A percentile compares a stretch with the other conserved stretches of the same genome.
Evolutionary conservation across 208 protist species (phyloP).

Genomic region (Trypanosoma congolense): DNA sequence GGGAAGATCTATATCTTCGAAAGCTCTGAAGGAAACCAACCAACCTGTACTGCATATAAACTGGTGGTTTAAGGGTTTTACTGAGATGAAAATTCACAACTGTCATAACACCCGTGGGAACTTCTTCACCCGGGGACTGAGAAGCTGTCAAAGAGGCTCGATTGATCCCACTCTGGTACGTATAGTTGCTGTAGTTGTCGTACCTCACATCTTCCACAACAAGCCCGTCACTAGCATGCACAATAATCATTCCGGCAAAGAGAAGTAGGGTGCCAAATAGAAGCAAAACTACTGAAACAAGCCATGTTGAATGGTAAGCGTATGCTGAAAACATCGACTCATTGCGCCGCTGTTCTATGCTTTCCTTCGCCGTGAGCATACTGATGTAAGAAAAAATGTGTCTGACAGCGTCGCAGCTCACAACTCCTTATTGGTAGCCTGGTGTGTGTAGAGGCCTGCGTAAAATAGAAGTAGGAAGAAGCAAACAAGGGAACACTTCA

Average conservation of each 20-base stretch:
- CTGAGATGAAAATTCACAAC: constrained; percentile 9
- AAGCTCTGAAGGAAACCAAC: constrained; percentile 95
- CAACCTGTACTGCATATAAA: constrained; percentile 35
- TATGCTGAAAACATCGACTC: constrained; percentile 1
- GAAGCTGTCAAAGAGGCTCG: too few relatives aligned
- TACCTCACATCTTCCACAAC: constrained; percentile 19
- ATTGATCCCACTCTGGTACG: too few relatives aligned
- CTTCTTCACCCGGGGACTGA: too few relatives aligned
- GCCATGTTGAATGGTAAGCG: constrained; percentile 7
- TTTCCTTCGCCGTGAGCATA: not conserved
- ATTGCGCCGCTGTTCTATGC: not conserved
- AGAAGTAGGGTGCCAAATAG: constrained; percentile 18
- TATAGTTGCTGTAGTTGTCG: constrained; percentile 21
- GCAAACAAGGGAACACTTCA: too few relatives aligned
- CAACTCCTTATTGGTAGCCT: not conserved
- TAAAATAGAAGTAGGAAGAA: too few relatives aligned
- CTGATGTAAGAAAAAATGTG: not conserved
- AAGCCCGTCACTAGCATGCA: constrained; percentile 17
- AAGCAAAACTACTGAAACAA: constrained; percentile 9
- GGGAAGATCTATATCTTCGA: constrained; percentile 60
- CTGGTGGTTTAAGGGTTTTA: constrained; percentile 16
- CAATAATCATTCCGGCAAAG: constrained; percentile 18
- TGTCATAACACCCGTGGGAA: constrained; percentile 15
- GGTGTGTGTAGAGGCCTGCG: too few relatives aligned
- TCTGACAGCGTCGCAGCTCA: not conserved